Percentiles rank a stretch among this genome's conserved stretches.
Evolutionary conservation across 257 asterid genomes (phyloP).

Genomic region (Pogostemon cablin): DNA sequence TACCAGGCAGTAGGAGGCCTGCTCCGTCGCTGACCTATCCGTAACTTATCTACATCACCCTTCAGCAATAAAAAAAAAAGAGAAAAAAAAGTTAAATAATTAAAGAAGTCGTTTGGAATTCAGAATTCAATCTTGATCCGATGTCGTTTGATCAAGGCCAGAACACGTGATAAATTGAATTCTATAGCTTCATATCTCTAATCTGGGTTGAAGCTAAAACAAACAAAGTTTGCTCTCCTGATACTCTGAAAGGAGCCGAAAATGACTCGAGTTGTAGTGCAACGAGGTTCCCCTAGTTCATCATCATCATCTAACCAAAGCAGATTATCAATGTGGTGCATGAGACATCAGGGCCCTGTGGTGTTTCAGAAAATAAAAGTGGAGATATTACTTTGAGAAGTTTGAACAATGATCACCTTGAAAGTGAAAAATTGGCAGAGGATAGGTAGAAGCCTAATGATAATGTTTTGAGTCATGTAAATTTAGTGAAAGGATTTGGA

Average conservation of each 20-base stretch:
- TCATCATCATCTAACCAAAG: constrained; percentile 73
- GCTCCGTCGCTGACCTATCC: no score
- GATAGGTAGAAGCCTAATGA: constrained; percentile 45
- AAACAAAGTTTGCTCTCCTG: constrained; percentile 28
- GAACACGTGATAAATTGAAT: constrained; percentile 83
- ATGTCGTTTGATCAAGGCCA: no score
- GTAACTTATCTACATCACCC: no score
- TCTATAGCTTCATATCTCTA: constrained; percentile 52
- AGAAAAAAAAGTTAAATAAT: no score
- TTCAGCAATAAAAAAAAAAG: no score
- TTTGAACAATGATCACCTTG: constrained; percentile 42
- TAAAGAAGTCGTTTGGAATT: no score
- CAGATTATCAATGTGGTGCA: constrained; percentile 56
- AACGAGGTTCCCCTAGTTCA: constrained; percentile 81
- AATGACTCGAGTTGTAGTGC: constrained; percentile 93
- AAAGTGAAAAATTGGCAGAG: constrained; percentile 43
- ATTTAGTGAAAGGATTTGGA: constrained; percentile 42
- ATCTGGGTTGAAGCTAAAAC: constrained; percentile 41
- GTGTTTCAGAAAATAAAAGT: constrained; percentile 40
- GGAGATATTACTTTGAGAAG: constrained; percentile 52
- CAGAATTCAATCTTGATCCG: no score
- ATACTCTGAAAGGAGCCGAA: constrained; percentile 41
- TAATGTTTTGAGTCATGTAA: constrained; percentile 49
- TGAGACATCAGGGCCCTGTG: constrained; percentile 48
- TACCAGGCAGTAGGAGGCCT: no score